Evolutionary conservation across 768 basidiomycete species (phyloP), one percentile per base, ranked within the genome.

Genomic region (Sistotremastrum suecicum): DNA sequence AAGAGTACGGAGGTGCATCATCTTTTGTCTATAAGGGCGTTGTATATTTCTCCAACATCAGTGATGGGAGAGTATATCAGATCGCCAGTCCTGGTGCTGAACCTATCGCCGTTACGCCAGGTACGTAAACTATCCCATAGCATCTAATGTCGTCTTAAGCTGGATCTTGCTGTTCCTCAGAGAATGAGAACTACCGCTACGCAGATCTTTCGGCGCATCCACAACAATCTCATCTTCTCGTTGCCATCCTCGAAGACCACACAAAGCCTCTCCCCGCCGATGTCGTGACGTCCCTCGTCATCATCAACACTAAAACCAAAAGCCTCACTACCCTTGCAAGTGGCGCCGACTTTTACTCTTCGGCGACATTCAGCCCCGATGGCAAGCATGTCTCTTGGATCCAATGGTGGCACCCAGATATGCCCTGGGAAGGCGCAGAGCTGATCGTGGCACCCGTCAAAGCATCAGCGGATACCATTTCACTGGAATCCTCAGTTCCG

Each of bases 271-370:
- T 54, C 3, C 76, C 79, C 0, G 56, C 72, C 3, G 55, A 69
- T 28, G 68, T 83, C 12, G 64, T 72, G 30, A 86, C 71, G 47
- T 67, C 67, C 0, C 70, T 89, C 34, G 68, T 68, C 43, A 54
- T 78, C 44, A 69, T 88, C 52, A 64, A 80, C 57, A 68, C 69
- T 0, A 47, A 51, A 2, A 60, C 65, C 3, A 67, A 71, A 50
- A 59, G 61, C 0, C 56, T 80, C 2, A 58, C 64, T 5, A 59
- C 70, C 4, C 59, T 86, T 37, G 63, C 64, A 2, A 60, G 66
- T 0, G 82, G 79, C 4, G 74, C 75, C 4, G 83, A 86, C 55
- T 88, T 88, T 63, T 89, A 87, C 58, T 68, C 71, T 39, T 58
- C 66, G 1, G 76, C 81, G 0, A 61, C 58, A 30, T 78, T 81